Percentiles rank a stretch among this genome's conserved stretches.
Conservation (phyloP, 2,329 filamentous ascomycete genomes). For the Cadophora malorum region DNA sequence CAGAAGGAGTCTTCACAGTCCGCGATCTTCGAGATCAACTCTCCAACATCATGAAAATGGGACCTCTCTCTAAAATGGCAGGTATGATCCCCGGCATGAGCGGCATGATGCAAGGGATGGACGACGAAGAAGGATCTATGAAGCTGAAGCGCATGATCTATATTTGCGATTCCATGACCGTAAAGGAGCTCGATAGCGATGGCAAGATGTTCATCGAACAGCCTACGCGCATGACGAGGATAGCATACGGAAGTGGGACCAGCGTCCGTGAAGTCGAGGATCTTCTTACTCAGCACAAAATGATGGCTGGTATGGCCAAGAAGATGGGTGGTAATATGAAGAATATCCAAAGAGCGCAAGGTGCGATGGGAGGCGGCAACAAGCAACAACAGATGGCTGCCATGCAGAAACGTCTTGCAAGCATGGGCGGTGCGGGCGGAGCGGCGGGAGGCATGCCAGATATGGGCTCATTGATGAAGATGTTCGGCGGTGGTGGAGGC, state of each 20-base stretch:
- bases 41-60: conserved; percentile 99
- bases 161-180: conserved; percentile 98
- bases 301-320: conserved; percentile 99
- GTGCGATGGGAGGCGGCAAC: conserved; percentile 88
- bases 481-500: conserved; percentile 77
- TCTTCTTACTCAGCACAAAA: conserved; percentile 93
- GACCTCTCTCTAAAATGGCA: conserved; percentile 93
- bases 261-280: conserved; percentile 94
- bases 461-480: conserved; percentile 88
- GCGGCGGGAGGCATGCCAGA: conserved; percentile 73
- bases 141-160: conserved; percentile 99
- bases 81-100: conserved; percentile 98
- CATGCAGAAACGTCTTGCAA: conserved; percentile 94
- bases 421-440: conserved; percentile 80
- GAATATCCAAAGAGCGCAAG: conserved; percentile 94
- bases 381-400: conserved; percentile 93
- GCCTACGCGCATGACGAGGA: conserved; percentile 88
- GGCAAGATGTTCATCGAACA: conserved; percentile 94
- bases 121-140: conserved; percentile 92
- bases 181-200: conserved; percentile 93
- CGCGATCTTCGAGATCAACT: conserved; percentile 95
- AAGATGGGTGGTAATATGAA: conserved; percentile 98
- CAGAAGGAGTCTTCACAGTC: conserved; percentile 94
- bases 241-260: conserved; percentile 89
- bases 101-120: conserved; percentile 93